These are phyloP conservation scores for Calocybe cyanea DNA, from an alignment of 768 basidiomycete genomes.

Conservation along the genomic window DNA sequence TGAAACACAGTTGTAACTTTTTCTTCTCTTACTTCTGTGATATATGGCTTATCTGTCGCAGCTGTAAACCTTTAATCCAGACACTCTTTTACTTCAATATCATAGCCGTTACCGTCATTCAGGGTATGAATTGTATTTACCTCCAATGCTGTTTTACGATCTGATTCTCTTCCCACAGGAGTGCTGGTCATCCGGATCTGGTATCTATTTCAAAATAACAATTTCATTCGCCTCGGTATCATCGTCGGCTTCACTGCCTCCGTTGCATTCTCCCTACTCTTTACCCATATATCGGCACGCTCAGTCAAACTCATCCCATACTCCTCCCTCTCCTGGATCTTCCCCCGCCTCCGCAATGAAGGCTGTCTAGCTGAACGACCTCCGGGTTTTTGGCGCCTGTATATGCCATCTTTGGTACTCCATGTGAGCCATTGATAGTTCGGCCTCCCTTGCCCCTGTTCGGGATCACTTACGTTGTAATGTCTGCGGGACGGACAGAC, in stretches of 20 bases:
- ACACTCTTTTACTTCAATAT: constrained; percentile 22
- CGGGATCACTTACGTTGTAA: too few relatives aligned
- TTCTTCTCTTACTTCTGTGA: constrained; percentile 1
- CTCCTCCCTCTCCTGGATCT: neutral
- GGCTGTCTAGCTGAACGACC: constrained; percentile 33
- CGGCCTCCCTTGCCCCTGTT: neutral
- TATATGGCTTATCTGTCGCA: constrained; percentile 9
- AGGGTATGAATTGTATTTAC: constrained; percentile 21
- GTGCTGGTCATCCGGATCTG: constrained; percentile 37
- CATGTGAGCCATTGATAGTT: constrained; percentile 24
- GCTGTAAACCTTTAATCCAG: constrained; percentile 27
- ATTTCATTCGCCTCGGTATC: constrained; percentile 22
- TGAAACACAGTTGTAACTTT: constrained; percentile 19
- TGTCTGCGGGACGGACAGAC: constrained; percentile 22
- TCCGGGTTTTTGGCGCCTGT: constrained; percentile 29
- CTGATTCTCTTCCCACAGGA: constrained; percentile 18
- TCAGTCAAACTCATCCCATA: constrained; percentile 14
- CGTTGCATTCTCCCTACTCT: constrained; percentile 25
- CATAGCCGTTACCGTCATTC: constrained; percentile 27
- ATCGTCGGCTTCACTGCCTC: constrained; percentile 26
- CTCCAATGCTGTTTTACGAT: neutral
- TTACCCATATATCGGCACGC: constrained; percentile 21
- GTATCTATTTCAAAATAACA: constrained; percentile 35
- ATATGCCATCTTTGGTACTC: constrained; percentile 32
- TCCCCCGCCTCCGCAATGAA: constrained; percentile 11